A percentile compares a stretch with the other conserved stretches of the same genome.
Conservation (phyloP, 2,329 filamentous ascomycete genomes). For the Mariannaea sp. region DNA sequence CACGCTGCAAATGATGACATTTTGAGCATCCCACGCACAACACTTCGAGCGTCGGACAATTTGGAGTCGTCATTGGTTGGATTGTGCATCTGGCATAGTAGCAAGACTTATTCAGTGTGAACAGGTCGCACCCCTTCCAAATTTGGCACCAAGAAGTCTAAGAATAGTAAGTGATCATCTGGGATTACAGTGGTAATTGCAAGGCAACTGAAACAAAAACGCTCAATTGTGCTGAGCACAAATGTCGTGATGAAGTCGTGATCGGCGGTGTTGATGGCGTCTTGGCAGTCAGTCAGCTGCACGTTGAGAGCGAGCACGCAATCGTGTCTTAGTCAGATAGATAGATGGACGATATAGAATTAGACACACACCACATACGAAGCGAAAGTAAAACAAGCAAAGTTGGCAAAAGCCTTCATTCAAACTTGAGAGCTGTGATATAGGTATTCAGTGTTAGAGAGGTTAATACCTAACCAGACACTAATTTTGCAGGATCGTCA, state of each 20-base stretch:
- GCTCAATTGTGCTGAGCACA: background rate
- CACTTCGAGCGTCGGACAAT: background rate
- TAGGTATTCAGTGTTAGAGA: too few species aligned
- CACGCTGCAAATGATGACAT: constrained; percentile 6
- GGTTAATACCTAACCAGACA: too few species aligned
- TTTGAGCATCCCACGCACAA: background rate
- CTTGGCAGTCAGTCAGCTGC: background rate
- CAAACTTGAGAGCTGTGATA: too few species aligned
- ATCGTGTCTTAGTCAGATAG: background rate
- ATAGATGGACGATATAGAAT: too few species aligned
- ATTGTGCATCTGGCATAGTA: background rate
- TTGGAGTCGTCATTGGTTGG: background rate
- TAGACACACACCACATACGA: too few species aligned
- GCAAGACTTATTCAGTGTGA: background rate
- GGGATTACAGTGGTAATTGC: background rate
- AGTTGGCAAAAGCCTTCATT: too few species aligned
- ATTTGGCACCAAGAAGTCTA: background rate
- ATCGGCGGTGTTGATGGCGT: constrained; percentile 10
- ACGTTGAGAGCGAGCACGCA: background rate
- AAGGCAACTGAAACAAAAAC: background rate
- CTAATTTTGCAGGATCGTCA: too few species aligned
- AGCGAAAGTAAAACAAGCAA: too few species aligned
- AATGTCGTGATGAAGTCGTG: constrained; percentile 15
- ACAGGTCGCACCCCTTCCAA: background rate
- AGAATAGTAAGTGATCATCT: background rate